Conservation (phyloP, 176 grass and related monocot genomes). For the Carex scoparia region DNA sequence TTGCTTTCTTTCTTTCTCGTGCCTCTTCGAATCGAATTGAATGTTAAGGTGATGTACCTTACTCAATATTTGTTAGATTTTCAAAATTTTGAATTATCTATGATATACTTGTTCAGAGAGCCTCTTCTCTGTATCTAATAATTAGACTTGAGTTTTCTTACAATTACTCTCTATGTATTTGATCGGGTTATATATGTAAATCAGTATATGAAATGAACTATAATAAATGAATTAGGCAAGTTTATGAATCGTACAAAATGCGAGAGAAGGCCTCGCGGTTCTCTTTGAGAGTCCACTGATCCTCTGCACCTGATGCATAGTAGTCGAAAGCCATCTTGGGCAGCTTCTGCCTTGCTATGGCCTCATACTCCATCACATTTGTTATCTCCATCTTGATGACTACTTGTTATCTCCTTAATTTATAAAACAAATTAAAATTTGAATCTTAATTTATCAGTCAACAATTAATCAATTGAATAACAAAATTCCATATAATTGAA, state of each 20-base stretch:
- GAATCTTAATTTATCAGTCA: background rate
- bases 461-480: background rate
- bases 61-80: background rate
- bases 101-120: background rate
- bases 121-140: background rate
- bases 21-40: background rate
- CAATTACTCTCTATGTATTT: background rate
- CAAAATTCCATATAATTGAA: background rate
- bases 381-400: slow-evolving; percentile 49
- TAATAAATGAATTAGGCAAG: slow-evolving; percentile 4
- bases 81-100: background rate
- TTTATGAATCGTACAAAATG: slow-evolving; percentile 51
- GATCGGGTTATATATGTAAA: background rate
- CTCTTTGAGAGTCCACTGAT: slow-evolving; percentile 90
- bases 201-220: background rate
- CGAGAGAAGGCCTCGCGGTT: slow-evolving; percentile 85
- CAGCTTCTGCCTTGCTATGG: slow-evolving; percentile 82
- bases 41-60: background rate
- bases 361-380: slow-evolving; percentile 89
- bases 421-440: background rate
- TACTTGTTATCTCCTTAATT: background rate
- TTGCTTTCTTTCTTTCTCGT: background rate
- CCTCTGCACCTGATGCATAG: slow-evolving; percentile 88
- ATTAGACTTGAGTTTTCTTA: background rate
- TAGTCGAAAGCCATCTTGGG: slow-evolving; percentile 92